Evolutionary conservation across 78 protist genomes (phyloP).

Genomic region (Bodo saltans): DNA sequence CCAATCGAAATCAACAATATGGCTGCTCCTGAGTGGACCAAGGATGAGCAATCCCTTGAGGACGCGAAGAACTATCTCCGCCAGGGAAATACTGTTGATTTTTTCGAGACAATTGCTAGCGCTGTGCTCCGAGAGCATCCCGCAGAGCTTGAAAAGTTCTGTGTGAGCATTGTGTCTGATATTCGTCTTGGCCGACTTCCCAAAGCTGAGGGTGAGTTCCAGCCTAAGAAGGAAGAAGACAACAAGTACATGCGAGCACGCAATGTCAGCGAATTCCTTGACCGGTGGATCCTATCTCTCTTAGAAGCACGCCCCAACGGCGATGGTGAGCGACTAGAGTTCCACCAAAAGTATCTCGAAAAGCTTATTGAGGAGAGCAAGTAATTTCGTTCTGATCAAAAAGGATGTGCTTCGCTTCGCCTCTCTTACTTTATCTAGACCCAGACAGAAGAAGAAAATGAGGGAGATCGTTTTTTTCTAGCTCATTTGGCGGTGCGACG

Average conservation of each 20-base stretch:
- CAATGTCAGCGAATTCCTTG: slow-evolving; percentile 19
- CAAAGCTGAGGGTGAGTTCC: neutral
- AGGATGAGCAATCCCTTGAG: slow-evolving; percentile 24
- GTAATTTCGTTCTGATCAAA: too few species aligned
- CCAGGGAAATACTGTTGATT: slow-evolving; percentile 13
- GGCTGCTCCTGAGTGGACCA: neutral
- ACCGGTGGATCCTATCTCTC: slow-evolving; percentile 19
- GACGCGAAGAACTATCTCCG: slow-evolving; percentile 29
- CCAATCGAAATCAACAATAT: too few species aligned
- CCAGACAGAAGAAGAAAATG: too few species aligned
- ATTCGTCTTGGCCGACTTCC: neutral
- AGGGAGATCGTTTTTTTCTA: too few species aligned
- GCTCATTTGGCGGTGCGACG: too few species aligned
- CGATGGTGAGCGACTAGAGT: neutral
- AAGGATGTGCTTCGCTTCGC: too few species aligned
- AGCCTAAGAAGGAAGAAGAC: neutral
- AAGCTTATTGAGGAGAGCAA: too few species aligned
- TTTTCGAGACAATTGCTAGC: slow-evolving; percentile 9
- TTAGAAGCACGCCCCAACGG: neutral
- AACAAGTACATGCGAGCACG: slow-evolving; percentile 6
- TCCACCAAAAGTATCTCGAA: slow-evolving; percentile 14
- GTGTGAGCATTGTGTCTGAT: neutral
- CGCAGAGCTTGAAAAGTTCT: neutral
- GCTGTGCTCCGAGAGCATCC: neutral
- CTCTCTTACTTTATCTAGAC: too few species aligned